These are phyloP conservation scores for Poterioochromonas sp. DNA, from an alignment of 352 stramenopile species.

Conservation along the genomic window DNA sequence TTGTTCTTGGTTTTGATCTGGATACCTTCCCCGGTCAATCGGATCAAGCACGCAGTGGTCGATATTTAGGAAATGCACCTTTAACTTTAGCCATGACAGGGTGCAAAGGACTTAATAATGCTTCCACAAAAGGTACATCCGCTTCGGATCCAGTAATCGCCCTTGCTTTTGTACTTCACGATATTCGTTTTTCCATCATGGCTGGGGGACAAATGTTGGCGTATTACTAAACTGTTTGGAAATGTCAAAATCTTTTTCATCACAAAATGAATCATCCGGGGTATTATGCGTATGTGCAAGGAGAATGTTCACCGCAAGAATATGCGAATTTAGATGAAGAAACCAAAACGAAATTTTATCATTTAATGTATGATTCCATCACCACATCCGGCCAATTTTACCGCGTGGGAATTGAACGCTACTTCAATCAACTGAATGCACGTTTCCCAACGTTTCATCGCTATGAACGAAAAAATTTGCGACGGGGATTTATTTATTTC, in stretches of 20 bases:
- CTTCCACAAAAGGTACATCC: conserved; percentile 30
- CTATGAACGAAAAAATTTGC: conserved; percentile 31
- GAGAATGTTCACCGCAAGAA: conserved; percentile 30
- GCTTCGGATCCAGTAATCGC: conserved; percentile 29
- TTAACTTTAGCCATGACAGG: conserved; percentile 30
- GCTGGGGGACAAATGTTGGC: conserved; percentile 28
- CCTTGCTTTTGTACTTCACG: conserved; percentile 30
- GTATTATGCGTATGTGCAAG: conserved; percentile 30
- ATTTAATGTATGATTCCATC: conserved; percentile 32
- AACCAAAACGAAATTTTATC: conserved; percentile 32
- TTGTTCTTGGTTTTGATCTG: conserved; percentile 31
- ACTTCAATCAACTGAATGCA: conserved; percentile 31
- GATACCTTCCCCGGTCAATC: conserved; percentile 29
- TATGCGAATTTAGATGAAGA: conserved; percentile 31
- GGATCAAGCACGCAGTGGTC: conserved; percentile 28
- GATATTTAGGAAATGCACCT: conserved; percentile 31
- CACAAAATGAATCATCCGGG: conserved; percentile 30
- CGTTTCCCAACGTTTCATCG: conserved; percentile 29
- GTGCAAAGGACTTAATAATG: conserved; percentile 31
- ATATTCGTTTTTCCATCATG: conserved; percentile 31
- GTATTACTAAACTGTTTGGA: conserved; percentile 31
- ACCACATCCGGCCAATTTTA: conserved; percentile 30
- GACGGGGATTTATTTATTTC: conserved; percentile 31
- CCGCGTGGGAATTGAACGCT: conserved; percentile 28
- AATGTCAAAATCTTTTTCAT: conserved; percentile 32